Conservation (phyloP, 2,329 filamentous ascomycete species). For the Lecanosticta acicola region DNA sequence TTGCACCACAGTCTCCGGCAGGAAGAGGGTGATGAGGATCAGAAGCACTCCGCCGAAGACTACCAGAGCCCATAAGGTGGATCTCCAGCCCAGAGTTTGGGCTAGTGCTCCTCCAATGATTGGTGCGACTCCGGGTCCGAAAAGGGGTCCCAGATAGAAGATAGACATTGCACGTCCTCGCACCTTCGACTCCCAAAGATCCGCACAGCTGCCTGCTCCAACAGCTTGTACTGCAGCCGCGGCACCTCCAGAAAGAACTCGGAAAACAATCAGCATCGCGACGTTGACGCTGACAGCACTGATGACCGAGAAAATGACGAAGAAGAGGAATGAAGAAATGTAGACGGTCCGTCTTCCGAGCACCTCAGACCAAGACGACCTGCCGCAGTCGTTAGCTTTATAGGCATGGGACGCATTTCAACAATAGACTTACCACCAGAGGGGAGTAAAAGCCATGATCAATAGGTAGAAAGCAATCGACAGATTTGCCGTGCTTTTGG, state of each 20-base stretch:
- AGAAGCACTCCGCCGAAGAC: conserved; percentile 60
- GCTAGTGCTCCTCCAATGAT: conserved; percentile 70
- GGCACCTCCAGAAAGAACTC: conserved; percentile 66
- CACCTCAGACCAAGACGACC: conserved; percentile 66
- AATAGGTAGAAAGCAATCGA: conserved; percentile 76
- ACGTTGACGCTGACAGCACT: conserved; percentile 65
- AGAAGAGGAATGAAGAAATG: conserved; percentile 65
- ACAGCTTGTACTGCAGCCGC: conserved; percentile 75
- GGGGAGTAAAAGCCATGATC: conserved; percentile 68
- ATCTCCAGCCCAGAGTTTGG: conserved; percentile 64
- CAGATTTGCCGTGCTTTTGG: conserved; percentile 63
- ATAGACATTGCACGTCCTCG: conserved; percentile 73
- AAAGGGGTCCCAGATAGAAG: conserved; percentile 73
- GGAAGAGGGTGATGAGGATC: conserved; percentile 52
- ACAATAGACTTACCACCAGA: conserved; percentile 59
- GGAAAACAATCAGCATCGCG: conserved; percentile 70
- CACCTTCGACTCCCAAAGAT: conserved; percentile 70
- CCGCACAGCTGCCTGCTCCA: conserved; percentile 74
- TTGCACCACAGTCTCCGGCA: conserved; percentile 57
- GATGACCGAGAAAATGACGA: conserved; percentile 63
- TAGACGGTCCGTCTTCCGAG: conserved; percentile 72
- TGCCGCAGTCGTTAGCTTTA: neutral
- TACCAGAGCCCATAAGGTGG: conserved; percentile 69
- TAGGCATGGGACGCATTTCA: neutral
- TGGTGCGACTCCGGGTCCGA: conserved; percentile 67